Percentiles rank a stretch among this genome's conserved stretches.
Evolutionary conservation across 148 eudicot genomes (phyloP).

Genomic region (Vaccinium darrowii): DNA sequence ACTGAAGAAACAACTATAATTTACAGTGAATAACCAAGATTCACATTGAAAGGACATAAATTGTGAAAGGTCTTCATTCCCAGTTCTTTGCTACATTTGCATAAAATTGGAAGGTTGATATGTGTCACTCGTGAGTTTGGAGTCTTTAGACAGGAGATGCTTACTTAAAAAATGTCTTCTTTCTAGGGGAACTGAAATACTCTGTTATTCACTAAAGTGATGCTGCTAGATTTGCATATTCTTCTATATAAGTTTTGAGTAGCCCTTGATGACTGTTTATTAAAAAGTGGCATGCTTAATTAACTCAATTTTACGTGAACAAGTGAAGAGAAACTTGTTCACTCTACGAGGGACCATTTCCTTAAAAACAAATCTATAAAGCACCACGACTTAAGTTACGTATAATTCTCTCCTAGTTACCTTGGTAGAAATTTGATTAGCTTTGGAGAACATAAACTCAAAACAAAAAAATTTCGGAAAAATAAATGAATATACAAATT

Average conservation of each 20-base stretch:
- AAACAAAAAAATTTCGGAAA: not conserved
- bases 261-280: not conserved
- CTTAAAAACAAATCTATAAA: not conserved
- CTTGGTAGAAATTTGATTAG: not conserved
- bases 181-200: constrained; percentile 7
- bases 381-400: not conserved
- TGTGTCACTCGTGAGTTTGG: not conserved
- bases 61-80: not conserved
- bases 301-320: not conserved
- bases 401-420: not conserved
- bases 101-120: not conserved
- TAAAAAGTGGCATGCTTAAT: not conserved
- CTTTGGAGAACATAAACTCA: not conserved
- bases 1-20: not conserved
- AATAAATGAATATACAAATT: not conserved
- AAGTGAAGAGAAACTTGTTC: not conserved
- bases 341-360: not conserved
- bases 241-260: not conserved
- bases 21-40: not conserved
- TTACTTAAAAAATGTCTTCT: not conserved
- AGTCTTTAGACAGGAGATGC: not conserved
- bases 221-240: not conserved
- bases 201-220: not conserved
- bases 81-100: not conserved
- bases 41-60: not conserved